A percentile compares a stretch with the other conserved stretches of the same genome.
Evolutionary conservation across 2,329 filamentous ascomycete species (phyloP).

Genomic region (Pestalotiopsis fici): DNA sequence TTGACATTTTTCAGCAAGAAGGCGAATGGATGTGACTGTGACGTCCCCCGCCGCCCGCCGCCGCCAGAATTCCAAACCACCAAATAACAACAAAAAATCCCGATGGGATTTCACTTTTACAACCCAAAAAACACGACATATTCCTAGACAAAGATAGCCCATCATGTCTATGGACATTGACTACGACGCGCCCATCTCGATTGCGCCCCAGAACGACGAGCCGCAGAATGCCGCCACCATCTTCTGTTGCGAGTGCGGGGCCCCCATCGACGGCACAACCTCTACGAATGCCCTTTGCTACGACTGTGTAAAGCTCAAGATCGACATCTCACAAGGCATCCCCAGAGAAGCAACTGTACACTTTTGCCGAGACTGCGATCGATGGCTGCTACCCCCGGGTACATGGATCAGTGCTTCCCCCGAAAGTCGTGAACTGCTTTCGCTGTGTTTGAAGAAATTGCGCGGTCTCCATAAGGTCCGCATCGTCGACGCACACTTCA

Average conservation of each 20-base stretch:
- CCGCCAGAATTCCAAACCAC: not conserved
- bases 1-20: slow-evolving; percentile 2
- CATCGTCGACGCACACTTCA: slow-evolving; percentile 93
- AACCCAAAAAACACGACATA: not conserved
- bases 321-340: slow-evolving; percentile 90
- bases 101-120: not conserved
- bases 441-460: slow-evolving; percentile 86
- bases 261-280: slow-evolving; percentile 88
- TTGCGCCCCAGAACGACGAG: slow-evolving; percentile 4
- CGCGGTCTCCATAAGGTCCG: slow-evolving; percentile 85
- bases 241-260: slow-evolving; percentile 96
- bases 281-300: slow-evolving; percentile 87
- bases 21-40: not conserved
- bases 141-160: not conserved
- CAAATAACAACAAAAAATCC: not conserved
- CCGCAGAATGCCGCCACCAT: slow-evolving; percentile 50
- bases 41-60: slow-evolving; percentile 3
- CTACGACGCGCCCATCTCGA: slow-evolving; percentile 7
- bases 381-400: slow-evolving; percentile 84
- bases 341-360: slow-evolving; percentile 88
- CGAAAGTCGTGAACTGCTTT: slow-evolving; percentile 90
- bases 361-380: slow-evolving; percentile 91
- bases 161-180: slow-evolving; percentile 9
- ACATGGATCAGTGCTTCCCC: slow-evolving; percentile 84
- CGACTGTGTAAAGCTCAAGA: slow-evolving; percentile 92